phyloP scores from a whole-genome alignment of 2,329 filamentous ascomycete species.

The Aureobasidium mangrovei region DNA sequence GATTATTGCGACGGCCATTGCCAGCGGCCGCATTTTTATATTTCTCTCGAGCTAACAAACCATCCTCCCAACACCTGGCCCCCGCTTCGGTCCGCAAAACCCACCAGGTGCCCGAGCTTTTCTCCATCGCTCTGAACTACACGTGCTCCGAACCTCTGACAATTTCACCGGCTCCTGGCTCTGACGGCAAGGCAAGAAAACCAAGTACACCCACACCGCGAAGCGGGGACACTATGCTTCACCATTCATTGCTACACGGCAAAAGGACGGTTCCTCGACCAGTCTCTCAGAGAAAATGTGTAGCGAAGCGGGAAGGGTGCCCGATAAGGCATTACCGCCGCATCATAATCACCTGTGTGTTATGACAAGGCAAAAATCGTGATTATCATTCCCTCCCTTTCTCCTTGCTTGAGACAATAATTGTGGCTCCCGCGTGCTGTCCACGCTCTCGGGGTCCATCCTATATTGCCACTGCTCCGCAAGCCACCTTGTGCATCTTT shows the following conservation, averaged over 20 bases:
- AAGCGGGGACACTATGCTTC: too few species aligned
- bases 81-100: neutral
- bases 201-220: neutral
- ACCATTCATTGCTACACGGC: too few species aligned
- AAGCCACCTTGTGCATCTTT: neutral
- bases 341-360: neutral
- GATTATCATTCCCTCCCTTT: neutral
- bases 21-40: too few species aligned
- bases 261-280: too few species aligned
- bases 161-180: neutral
- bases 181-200: neutral
- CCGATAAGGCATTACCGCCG: neutral
- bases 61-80: too few species aligned
- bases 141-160: neutral
- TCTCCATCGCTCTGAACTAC: neutral
- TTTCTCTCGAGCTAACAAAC: too few species aligned
- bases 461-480: neutral
- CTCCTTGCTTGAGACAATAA: neutral
- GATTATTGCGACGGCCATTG: too few species aligned
- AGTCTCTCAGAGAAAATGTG: too few species aligned
- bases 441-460: neutral
- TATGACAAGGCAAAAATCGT: neutral
- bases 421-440: neutral
- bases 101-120: neutral
- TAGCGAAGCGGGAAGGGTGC: neutral